Conservation (phyloP, 2,329 filamentous ascomycete genomes). For the Colletotrichum sp. region DNA sequence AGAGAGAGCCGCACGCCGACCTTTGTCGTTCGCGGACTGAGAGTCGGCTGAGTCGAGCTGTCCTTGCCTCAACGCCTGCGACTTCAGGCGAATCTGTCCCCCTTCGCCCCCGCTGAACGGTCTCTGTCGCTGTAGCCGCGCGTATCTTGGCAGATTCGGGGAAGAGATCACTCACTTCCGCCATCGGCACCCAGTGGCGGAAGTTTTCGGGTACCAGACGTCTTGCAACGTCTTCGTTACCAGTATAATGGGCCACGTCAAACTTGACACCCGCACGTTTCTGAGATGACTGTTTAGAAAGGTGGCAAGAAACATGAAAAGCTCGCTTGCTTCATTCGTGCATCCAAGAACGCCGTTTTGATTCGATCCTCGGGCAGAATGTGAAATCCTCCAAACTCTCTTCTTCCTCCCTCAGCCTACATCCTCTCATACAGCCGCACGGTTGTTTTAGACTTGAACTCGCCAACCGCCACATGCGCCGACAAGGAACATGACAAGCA, state of each 20-base stretch:
- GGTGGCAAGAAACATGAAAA: neutral
- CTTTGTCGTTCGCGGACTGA: neutral
- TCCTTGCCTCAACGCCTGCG: neutral
- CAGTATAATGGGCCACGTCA: conserved; percentile 4
- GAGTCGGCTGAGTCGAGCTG: neutral
- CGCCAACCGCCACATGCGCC: neutral
- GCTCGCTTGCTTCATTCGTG: neutral
- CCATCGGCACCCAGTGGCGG: neutral
- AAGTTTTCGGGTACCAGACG: neutral
- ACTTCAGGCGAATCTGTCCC: neutral
- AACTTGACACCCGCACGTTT: conserved; percentile 10
- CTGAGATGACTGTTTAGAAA: neutral
- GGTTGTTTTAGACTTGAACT: neutral
- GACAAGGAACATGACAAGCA: neutral
- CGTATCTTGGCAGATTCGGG: neutral
- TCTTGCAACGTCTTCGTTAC: neutral
- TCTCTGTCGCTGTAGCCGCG: neutral
- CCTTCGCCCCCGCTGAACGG: neutral
- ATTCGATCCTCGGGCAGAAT: conserved; percentile 18
- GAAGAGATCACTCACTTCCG: neutral
- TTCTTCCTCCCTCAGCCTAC: neutral
- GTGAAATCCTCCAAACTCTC: conserved; percentile 12
- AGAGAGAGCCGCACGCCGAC: neutral
- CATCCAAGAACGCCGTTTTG: conserved; percentile 2
- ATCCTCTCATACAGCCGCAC: conserved; percentile 11